Base-by-base conservation (phyloP, 257 asterid species). In the Hygrophila difformis region DNA sequence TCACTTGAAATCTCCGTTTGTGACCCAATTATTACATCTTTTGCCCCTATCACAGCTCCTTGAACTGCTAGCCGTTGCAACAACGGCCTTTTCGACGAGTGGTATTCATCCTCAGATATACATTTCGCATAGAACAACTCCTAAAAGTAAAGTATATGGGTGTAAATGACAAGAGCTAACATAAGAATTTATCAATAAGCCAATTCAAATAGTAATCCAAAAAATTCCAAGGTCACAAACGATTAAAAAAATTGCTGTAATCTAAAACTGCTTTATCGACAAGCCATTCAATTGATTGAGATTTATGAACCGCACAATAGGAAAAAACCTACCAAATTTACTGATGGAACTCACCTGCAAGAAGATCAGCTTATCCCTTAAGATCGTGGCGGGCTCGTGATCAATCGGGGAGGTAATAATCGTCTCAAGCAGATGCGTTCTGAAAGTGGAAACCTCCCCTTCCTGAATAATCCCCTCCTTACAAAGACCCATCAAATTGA, bases 21-120 rank as follows among this genome's bases (percentile, higher is more conserved):
- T 36, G 59, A 62, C 18, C 64, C 75, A 36, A 73, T 61, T 16
- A 73, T 62, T 23, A 88, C 82, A 57, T 88, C 91, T 28, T 70
- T 79, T 39, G 94, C 85, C 59, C 78, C 87, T 50, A 88, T 88
- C 66, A 74, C 86, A 39, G 89, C 97, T 49, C 98, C 96, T 67
- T 89, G 98, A 70, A 69, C 80, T 21, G 93, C 94, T 56, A 89
- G 59, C 64, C 94, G 79, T 62, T 79, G 96, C 44, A 89, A 51
- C 48, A 89, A 66, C 6, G 98, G 98, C 68, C 91, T 77, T 74
- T 85, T 89, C 6, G 94, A 82, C 3, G 70, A 47, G 53, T 89
- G 91, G 44, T 89, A 85, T 74, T 82, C 98, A 35, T 79, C 93
- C 41, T 89, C 96, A 9, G 96, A 58, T 77, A 89, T 75, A 64